phyloP scores from a whole-genome alignment of 2,329 filamentous ascomycete genomes.

The Colletotrichum chlorophyti region DNA sequence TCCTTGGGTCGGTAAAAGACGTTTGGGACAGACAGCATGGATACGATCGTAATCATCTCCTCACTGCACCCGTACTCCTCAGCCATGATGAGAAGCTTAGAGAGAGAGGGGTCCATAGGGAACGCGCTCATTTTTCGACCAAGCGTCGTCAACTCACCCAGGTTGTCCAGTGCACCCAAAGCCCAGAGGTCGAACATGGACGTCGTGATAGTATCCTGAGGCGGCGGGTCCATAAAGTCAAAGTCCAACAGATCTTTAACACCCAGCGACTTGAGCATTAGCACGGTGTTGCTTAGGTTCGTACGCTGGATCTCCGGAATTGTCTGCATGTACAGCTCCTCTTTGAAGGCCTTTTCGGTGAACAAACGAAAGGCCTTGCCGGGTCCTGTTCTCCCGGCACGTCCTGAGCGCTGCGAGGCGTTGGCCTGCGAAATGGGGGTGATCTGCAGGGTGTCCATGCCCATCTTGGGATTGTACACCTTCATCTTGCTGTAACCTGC shows the following conservation, averaged over 20 bases:
- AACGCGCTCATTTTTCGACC: conserved; percentile 96
- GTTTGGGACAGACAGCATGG: conserved; percentile 95
- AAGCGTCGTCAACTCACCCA: conserved; percentile 87
- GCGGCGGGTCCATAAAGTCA: conserved; percentile 98
- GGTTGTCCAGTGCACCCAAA: conserved; percentile 88
- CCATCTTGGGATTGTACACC: conserved; percentile 98
- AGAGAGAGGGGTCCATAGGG: conserved; percentile 95
- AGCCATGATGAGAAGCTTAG: conserved; percentile 92
- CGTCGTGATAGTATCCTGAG: conserved; percentile 96
- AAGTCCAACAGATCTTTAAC: conserved; percentile 96
- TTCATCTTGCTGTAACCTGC: conserved; percentile 96
- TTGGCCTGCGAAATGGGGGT: conserved; percentile 98
- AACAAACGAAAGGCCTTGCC: conserved; percentile 95
- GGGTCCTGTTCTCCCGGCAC: conserved; percentile 91
- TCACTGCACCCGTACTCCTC: conserved; percentile 92
- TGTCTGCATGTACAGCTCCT: conserved; percentile 95
- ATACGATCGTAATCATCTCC: conserved; percentile 98
- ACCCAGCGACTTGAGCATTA: conserved; percentile 91
- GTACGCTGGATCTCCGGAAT: conserved; percentile 98
- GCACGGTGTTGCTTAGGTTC: conserved; percentile 92
- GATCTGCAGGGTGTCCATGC: conserved; percentile 98
- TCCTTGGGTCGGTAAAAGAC: conserved; percentile 98
- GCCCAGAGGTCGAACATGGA: conserved; percentile 98
- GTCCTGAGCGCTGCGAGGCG: conserved; percentile 88
- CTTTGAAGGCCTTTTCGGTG: conserved; percentile 92